These are phyloP conservation scores for Castanospermum australe DNA, from an alignment of 306 rosid genomes.

Conservation along the genomic window DNA sequence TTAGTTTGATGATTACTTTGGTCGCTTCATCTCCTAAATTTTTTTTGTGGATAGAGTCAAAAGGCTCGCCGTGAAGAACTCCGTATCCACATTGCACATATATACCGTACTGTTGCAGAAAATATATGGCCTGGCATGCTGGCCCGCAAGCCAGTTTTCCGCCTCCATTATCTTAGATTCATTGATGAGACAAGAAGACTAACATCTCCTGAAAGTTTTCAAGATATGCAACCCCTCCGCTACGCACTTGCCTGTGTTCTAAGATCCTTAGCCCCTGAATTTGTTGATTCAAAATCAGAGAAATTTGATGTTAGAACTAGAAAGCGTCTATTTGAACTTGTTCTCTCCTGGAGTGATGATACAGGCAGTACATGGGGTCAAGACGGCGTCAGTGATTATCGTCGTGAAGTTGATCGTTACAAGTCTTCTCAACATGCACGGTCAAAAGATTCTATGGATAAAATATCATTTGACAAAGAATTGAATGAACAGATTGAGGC, in stretches of 20 bases:
- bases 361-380: slow-evolving; percentile 77
- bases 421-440: slow-evolving; percentile 96
- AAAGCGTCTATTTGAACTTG: slow-evolving; percentile 89
- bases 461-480: slow-evolving; percentile 94
- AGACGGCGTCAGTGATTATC: slow-evolving; percentile 86
- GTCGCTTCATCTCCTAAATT: slow-evolving; percentile 20
- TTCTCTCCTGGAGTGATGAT: slow-evolving; percentile 95
- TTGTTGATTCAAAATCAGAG: slow-evolving; percentile 95
- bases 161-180: slow-evolving; percentile 87
- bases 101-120: slow-evolving; percentile 90
- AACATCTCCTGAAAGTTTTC: slow-evolving; percentile 76
- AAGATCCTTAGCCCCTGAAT: slow-evolving; percentile 94
- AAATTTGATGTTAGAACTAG: slow-evolving; percentile 92
- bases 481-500: slow-evolving; percentile 94
- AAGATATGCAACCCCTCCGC: slow-evolving; percentile 94
- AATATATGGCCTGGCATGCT: slow-evolving; percentile 98
- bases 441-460: slow-evolving; percentile 97
- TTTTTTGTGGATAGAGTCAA: slow-evolving; percentile 65
- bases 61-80: slow-evolving; percentile 96
- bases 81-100: slow-evolving; percentile 88
- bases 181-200: slow-evolving; percentile 82
- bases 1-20: slow-evolving; percentile 19
- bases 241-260: slow-evolving; percentile 96
- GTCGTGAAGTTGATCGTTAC: slow-evolving; percentile 97
- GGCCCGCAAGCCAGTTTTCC: slow-evolving; percentile 77